These are phyloP conservation scores for Kalmusia sp. DNA, from an alignment of 2,329 filamentous ascomycete genomes.

Conservation along the genomic window DNA sequence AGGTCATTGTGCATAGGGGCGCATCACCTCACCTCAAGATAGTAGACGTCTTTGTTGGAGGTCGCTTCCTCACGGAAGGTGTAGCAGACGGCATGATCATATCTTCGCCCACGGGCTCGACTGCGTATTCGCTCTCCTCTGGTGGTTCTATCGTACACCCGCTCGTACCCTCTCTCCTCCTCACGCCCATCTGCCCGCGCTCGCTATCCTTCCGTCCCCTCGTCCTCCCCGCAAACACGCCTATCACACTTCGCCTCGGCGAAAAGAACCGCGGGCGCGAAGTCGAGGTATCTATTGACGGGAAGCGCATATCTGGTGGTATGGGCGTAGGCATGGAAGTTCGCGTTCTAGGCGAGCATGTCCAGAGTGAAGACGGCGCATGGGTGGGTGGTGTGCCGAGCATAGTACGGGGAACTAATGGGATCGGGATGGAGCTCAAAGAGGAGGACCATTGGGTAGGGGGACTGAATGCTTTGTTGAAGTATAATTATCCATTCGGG, in stretches of 20 bases:
- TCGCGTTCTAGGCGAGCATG: conserved; percentile 84
- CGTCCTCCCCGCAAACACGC: conserved; percentile 84
- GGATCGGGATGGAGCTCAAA: conserved; percentile 46
- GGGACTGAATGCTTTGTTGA: conserved; percentile 87
- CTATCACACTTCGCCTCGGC: conserved; percentile 81
- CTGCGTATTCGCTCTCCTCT: conserved; percentile 91
- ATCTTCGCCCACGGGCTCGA: conserved; percentile 91
- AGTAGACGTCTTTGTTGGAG: conserved; percentile 89
- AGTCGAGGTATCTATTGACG: conserved; percentile 59
- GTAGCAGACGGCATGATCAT: conserved; percentile 96
- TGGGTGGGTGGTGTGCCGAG: conserved; percentile 87
- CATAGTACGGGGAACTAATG: conserved; percentile 71
- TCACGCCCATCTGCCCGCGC: conserved; percentile 93
- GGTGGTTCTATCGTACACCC: conserved; percentile 96
- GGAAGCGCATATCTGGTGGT: conserved; percentile 51
- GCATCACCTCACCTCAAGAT: conserved; percentile 88
- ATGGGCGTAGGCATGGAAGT: conserved; percentile 70
- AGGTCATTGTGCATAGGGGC: conserved; percentile 91
- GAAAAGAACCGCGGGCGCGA: conserved; percentile 60
- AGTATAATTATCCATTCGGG: conserved; percentile 98
- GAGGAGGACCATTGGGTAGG: conserved; percentile 95
- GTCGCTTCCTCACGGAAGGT: conserved; percentile 88
- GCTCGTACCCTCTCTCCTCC: conserved; percentile 82
- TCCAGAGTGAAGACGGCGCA: conserved; percentile 55
- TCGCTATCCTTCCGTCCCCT: conserved; percentile 91